Base-by-base conservation (phyloP, 2,329 filamentous ascomycete species). In the Cordyceps fumosorosea region DNA sequence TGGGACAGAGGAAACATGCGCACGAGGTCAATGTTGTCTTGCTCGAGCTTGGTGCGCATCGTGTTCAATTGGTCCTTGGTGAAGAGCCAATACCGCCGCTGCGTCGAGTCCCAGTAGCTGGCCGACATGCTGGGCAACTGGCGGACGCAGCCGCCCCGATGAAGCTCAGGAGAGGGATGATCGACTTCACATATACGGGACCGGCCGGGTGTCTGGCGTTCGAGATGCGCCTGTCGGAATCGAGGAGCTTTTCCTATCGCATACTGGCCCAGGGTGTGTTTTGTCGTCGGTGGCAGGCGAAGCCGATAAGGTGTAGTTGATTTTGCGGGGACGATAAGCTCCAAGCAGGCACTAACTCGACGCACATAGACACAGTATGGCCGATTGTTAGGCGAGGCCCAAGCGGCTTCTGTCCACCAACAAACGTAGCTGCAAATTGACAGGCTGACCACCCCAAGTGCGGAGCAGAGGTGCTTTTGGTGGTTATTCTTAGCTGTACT, bases 81-180 rank as follows among this genome's bases (percentile, higher is more conserved):
- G 75, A 96, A 96, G 62, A 91, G 89, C 95, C 95, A 99, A 78
- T 90, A 85, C 68, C 87, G 89, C 68, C 89, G 85, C 77, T 99
- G 95, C 29, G 91, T 95, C 61, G 95, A 98, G 66, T 91, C 89
- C 93, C 93, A 99, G 78, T 93, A 99, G 76, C 93, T 97, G 72
- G 93, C 90, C 40, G 93, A 91, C 93, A 97, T 97, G 59, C 63
- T 69, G 44, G 18, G 37, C 56, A 26, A 51, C 22, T 5, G 57
- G 18, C 48, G 48, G 50, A 34, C 48, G 37, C 48, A 18, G 48
- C 47, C 37, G 48, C 48, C 48, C 57, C 40, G 24, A 51, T 42
- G 44, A 58, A 48, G 56, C 45, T 40, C 56, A 42, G 22, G 45
- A 58, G 22, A 42, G 5, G 7, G 8, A 8, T n/a, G n/a, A 14